Evolutionary conservation across 495 filamentous ascomycete species (phyloP), one percentile per base, ranked within the genome.

Genomic region (Tetracladium marchalianum): DNA sequence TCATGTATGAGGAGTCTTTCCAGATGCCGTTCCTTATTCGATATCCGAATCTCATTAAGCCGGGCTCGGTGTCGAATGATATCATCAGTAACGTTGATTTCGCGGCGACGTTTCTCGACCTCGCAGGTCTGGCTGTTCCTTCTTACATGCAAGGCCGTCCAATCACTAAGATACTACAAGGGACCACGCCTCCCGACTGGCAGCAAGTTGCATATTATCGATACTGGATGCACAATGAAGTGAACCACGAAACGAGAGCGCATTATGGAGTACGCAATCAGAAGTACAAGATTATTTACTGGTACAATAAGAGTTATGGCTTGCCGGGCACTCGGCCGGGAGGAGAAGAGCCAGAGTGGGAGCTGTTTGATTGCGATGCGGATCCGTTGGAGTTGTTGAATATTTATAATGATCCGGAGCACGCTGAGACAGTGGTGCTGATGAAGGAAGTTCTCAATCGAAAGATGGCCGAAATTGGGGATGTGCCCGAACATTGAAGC

Each of bases 1-100:
- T 71, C 56, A 67, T 71, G 54, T 71, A 69, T 56, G 68, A 71
- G 44, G 60, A 69, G 51, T 60, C 55, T 11, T 71, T 71, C 50
- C 63, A 71, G 43, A 71, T 71, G 68, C 66, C 66, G 2, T 68
- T 71, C 37, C 51, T 69, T 3, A 61, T 66, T 37, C 59, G 61
- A 13, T 69, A 65, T 39, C 67, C 67, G 11, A 37, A 31, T 11
- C 51, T 59, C 32, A 68, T 71, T 16, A 11, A 41, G 7, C 41
- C 62, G 0, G 61, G 59, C 1, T 58, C 39, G 15, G 44, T 68
- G 5, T 64, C 58, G 51, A 51, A 64, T 35, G 66, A 67, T 35
- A 69, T 69, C 15, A 58, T 71, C 39, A 62, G 56, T 45, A 69
- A 71, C 44, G 67, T 69, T 7, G 67, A 71, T 38, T 69, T 71